Evolutionary conservation across 2,329 filamentous ascomycete species (phyloP).

Genomic region (Ophiostoma himal-ulmi): DNA sequence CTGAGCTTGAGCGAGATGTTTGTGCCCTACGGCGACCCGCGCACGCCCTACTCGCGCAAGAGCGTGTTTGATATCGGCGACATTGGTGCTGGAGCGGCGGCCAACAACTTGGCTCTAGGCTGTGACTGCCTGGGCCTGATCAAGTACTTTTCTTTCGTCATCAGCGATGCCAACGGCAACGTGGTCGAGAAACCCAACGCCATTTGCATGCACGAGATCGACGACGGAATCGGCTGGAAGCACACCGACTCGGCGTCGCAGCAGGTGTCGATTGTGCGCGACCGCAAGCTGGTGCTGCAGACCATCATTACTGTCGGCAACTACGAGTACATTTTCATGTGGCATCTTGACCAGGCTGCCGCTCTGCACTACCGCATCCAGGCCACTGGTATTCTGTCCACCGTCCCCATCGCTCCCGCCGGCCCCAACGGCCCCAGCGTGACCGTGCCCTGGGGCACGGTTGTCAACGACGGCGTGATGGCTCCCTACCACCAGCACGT

Average conservation of each 20-base stretch:
- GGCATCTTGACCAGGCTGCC: slow-evolving; percentile 55
- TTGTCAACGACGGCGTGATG: slow-evolving; percentile 14
- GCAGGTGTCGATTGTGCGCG: slow-evolving; percentile 49
- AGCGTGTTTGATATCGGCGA: slow-evolving; percentile 69
- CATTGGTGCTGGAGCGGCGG: slow-evolving; percentile 57
- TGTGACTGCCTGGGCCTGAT: slow-evolving; percentile 65
- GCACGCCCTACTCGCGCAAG: slow-evolving; percentile 61
- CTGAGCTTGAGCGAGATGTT: slow-evolving; percentile 64
- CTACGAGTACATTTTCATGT: slow-evolving; percentile 57
- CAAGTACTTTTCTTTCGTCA: slow-evolving; percentile 43
- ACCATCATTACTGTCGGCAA: slow-evolving; percentile 63
- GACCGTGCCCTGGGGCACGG: slow-evolving; percentile 10
- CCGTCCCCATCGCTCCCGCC: slow-evolving; percentile 34
- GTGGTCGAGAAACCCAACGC: slow-evolving; percentile 37
- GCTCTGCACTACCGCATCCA: slow-evolving; percentile 56
- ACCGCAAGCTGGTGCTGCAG: slow-evolving; percentile 58
- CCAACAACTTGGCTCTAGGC: slow-evolving; percentile 62
- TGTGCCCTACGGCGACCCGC: slow-evolving; percentile 58
- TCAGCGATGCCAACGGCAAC: slow-evolving; percentile 40
- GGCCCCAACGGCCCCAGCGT: slow-evolving; percentile 46
- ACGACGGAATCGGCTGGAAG: slow-evolving; percentile 65
- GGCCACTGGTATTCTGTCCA: slow-evolving; percentile 61
- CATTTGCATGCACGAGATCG: slow-evolving; percentile 64
- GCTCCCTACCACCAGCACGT: slow-evolving; percentile 15
- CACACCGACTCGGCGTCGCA: slow-evolving; percentile 61